Conservation (phyloP, 306 rosid genomes). For the Herpetospermum pedunculosum region DNA sequence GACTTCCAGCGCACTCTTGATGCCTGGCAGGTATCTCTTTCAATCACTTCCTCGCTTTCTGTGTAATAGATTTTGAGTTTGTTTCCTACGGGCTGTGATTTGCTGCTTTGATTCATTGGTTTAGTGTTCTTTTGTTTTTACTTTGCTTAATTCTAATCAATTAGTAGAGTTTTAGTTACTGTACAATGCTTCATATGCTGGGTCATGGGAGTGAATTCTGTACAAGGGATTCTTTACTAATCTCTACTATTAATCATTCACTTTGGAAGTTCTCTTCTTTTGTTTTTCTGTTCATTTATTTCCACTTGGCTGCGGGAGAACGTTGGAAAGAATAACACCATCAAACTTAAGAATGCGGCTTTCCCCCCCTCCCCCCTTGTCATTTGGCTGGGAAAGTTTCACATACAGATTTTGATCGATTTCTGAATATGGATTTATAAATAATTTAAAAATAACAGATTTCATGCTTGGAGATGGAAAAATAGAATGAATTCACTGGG, state of each 20-base stretch:
- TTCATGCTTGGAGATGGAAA: background rate
- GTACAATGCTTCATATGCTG: background rate
- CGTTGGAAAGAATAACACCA: background rate
- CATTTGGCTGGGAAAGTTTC: background rate
- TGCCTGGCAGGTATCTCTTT: constrained; percentile 89
- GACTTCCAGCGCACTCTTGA: constrained; percentile 90
- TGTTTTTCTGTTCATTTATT: background rate
- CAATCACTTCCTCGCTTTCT: constrained; percentile 5
- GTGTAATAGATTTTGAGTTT: background rate
- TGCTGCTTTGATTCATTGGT: background rate
- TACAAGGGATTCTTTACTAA: background rate
- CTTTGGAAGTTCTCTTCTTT: background rate
- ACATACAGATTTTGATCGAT: background rate
- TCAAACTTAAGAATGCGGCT: background rate
- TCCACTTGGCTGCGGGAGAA: background rate
- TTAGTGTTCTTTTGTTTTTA: background rate
- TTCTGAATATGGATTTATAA: background rate
- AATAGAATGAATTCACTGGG: background rate
- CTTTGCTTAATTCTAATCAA: background rate
- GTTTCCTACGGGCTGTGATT: no score
- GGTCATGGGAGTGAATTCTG: background rate
- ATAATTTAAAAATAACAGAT: background rate
- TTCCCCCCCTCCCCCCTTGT: background rate
- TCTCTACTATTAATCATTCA: background rate
- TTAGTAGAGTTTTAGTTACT: background rate